Conservation (phyloP, 225 moss, liverwort and hornwort genomes). For the Rhytidiadelphus loreus region DNA sequence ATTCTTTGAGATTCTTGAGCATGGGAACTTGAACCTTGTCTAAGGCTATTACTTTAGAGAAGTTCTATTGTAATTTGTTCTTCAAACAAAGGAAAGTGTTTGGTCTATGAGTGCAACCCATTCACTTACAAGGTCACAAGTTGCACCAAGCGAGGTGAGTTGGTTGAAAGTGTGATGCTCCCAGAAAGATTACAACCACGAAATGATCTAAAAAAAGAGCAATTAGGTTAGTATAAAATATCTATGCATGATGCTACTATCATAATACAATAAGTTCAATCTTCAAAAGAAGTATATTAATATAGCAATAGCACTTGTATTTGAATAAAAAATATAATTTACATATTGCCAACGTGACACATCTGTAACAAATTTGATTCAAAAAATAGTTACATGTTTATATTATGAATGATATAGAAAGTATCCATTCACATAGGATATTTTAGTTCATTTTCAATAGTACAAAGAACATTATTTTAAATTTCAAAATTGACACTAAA, state of each 20-base stretch:
- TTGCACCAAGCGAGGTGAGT: background rate
- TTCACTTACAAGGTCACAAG: background rate
- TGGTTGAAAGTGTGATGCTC: background rate
- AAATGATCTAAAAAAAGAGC: background rate
- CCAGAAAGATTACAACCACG: background rate
- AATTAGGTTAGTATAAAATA: background rate
- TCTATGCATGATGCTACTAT: background rate
- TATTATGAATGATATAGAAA: background rate
- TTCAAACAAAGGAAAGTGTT: too few species aligned
- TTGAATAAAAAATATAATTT: background rate
- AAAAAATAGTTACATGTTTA: background rate
- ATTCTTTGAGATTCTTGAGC: too few species aligned
- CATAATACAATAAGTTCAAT: background rate
- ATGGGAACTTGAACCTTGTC: too few species aligned
- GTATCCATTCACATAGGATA: background rate
- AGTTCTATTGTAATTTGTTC: background rate
- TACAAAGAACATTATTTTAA: background rate
- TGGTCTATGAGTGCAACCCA: background rate
- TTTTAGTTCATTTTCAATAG: too few species aligned
- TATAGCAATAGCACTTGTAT: too few species aligned
- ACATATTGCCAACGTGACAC: accelerated
- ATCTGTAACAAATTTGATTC: background rate
- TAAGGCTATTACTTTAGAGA: too few species aligned
- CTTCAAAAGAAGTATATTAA: background rate
- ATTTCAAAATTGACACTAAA: background rate